Conservation (phyloP, 306 rosid genomes). For the Acacia melanoxylon region DNA sequence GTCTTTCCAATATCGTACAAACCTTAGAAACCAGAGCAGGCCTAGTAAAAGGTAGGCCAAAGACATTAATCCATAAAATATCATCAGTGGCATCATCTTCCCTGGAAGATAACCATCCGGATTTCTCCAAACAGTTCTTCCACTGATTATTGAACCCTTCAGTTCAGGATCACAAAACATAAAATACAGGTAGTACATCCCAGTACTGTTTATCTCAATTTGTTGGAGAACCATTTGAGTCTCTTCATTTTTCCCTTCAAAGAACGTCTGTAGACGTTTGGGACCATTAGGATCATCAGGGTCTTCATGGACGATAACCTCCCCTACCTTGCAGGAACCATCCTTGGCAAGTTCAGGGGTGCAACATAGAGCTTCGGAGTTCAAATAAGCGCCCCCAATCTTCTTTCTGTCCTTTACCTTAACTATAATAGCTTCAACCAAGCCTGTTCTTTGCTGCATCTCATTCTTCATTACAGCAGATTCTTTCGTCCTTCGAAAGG, state of each 20-base stretch:
- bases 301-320: slow-evolving; percentile 63
- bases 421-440: slow-evolving; percentile 68
- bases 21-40: slow-evolving; percentile 67
- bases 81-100: slow-evolving; percentile 71
- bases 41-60: slow-evolving; percentile 69
- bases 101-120: slow-evolving; percentile 79
- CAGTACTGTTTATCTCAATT: slow-evolving; percentile 60
- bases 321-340: slow-evolving; percentile 74
- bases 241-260: slow-evolving; percentile 63
- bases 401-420: slow-evolving; percentile 59
- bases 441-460: slow-evolving; percentile 73
- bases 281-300: slow-evolving; percentile 54
- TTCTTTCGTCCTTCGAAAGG: slow-evolving; percentile 57
- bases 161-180: slow-evolving; percentile 84
- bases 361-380: slow-evolving; percentile 68
- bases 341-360: slow-evolving; percentile 65
- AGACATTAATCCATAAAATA: slow-evolving; percentile 72
- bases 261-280: slow-evolving; percentile 61
- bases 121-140: slow-evolving; percentile 79
- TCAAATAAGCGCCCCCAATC: slow-evolving; percentile 69
- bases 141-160: slow-evolving; percentile 54
- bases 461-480: slow-evolving; percentile 54
- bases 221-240: slow-evolving; percentile 53
- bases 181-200: slow-evolving; percentile 73
- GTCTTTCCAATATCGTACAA: slow-evolving; percentile 66